A percentile compares a stretch with the other conserved stretches of the same genome.
Evolutionary conservation across 2,329 filamentous ascomycete genomes (phyloP).

Genomic region (Epichloe brachyelytri): DNA sequence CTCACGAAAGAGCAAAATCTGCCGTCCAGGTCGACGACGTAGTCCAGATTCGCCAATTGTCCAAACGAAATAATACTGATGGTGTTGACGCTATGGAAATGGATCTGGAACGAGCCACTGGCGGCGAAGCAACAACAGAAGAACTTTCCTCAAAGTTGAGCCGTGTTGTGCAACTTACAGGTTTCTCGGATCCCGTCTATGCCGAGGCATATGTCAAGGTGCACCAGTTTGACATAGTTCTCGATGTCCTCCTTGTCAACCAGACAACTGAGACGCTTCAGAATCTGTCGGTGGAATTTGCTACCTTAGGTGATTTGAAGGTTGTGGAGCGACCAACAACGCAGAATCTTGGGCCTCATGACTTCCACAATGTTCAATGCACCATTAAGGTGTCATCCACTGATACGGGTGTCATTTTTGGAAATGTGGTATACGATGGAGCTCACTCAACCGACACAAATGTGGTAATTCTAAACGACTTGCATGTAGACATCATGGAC

Average conservation of each 20-base stretch:
- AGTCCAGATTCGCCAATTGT: slow-evolving; percentile 80
- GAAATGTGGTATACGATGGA: slow-evolving; percentile 95
- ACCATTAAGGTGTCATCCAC: slow-evolving; percentile 98
- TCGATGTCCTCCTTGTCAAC: slow-evolving; percentile 93
- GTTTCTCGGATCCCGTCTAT: slow-evolving; percentile 96
- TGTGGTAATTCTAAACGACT: slow-evolving; percentile 94
- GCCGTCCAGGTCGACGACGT: slow-evolving; percentile 94
- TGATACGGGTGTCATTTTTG: slow-evolving; percentile 96
- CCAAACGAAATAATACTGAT: slow-evolving; percentile 77
- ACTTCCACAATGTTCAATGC: slow-evolving; percentile 96
- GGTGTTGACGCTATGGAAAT: slow-evolving; percentile 75
- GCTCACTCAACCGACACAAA: slow-evolving; percentile 85
- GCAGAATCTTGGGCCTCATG: slow-evolving; percentile 87
- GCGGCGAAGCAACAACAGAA: slow-evolving; percentile 71
- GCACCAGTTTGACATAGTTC: slow-evolving; percentile 95
- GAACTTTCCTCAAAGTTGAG: slow-evolving; percentile 89
- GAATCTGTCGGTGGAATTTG: slow-evolving; percentile 94
- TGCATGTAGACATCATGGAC: slow-evolving; percentile 99
- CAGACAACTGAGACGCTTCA: slow-evolving; percentile 94
- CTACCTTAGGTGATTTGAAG: slow-evolving; percentile 94
- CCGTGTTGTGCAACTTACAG: slow-evolving; percentile 90
- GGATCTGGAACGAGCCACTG: slow-evolving; percentile 87
- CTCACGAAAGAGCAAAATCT: slow-evolving; percentile 81
- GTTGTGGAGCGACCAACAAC: slow-evolving; percentile 94
- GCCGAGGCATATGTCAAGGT: slow-evolving; percentile 99